Base-by-base conservation (phyloP, 1,284 basidiomycete species). In the Ganoderma lingzhi region DNA sequence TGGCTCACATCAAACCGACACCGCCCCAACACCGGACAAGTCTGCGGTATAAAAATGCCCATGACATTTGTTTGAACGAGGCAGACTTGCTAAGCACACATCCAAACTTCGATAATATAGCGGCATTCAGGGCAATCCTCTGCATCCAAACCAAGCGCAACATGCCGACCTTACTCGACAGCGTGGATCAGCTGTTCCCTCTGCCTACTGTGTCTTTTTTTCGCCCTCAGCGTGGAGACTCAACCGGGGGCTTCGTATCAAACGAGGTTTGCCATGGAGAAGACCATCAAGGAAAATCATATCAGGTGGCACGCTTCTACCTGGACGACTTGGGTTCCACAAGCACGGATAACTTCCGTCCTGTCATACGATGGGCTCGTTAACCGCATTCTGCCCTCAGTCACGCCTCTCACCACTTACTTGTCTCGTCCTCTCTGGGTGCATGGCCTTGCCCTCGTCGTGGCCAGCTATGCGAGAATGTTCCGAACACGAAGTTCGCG, bases 201-300 rank as follows among this genome's bases (percentile, higher is more conserved):
- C 55, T 35, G 28, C 55, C 32, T 15, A 15, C 42, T 42, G 23
- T 10, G 28, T 61, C 23, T 1, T 37, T 10, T 70, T n/a, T 62
- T 28, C 14, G 55, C 56, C 30, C 23, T 23, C 23, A 23, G 23
- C 23, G 23, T 23, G 17, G n/a, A 58, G 30, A 58, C 56, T 6
- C 19, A 28, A 14, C n/a, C 37, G 10, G 62, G 48, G 9, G 12
- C 62, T 1, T 23, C 62, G 3, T 32, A 55, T n/a, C 14, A 55
- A 12, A 37, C 48, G n/a, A 30, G 37, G 8, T 12, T 64, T 17
- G 63, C 32, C 8, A 23, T 59, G 14, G 37, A 39, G 23, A 65
- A 65, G 30, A 28, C 41, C 12, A 80, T 92, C 63, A 84, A 85
- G 59, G 84, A 88, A 63, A 90, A 92, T 71, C 86, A 89, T 69